A percentile compares a stretch with the other conserved stretches of the same genome.
Conservation (phyloP, 2,329 filamentous ascomycete genomes). For the Podosphaera aphanis region DNA sequence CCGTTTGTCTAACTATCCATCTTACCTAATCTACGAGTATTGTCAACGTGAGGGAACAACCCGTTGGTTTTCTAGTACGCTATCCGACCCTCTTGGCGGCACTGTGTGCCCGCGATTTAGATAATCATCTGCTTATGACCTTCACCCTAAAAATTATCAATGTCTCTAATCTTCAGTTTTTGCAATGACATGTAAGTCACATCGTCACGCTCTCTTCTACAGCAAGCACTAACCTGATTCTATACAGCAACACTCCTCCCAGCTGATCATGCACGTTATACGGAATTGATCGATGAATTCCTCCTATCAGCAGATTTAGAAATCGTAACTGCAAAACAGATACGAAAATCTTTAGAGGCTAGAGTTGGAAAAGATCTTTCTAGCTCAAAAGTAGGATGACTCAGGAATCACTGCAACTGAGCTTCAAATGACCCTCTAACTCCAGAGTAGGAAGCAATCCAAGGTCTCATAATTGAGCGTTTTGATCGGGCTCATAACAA, state of each 20-base stretch:
- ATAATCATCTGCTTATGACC: no score
- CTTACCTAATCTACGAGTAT: no score
- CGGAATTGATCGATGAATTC: slow-evolving; percentile 19
- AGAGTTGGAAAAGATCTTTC: slow-evolving; percentile 16
- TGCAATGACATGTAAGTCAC: slow-evolving; percentile 9
- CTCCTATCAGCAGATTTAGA: slow-evolving; percentile 16
- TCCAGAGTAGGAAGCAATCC: slow-evolving; percentile 22
- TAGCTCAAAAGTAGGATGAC: slow-evolving; percentile 17
- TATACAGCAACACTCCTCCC: slow-evolving; percentile 9
- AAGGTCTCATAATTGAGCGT: slow-evolving; percentile 29
- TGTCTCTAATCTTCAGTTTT: neutral
- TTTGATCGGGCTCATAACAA: slow-evolving; percentile 23
- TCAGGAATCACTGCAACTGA: neutral
- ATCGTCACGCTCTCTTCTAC: neutral
- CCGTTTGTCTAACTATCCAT: no score
- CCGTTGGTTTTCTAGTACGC: no score
- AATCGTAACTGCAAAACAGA: slow-evolving; percentile 18
- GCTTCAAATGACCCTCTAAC: neutral
- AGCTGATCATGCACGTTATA: slow-evolving; percentile 15
- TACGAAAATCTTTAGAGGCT: slow-evolving; percentile 16
- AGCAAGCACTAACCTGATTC: slow-evolving; percentile 1
- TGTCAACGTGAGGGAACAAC: no score
- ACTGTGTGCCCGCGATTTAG: no score
- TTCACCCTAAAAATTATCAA: no score
- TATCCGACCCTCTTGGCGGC: no score